Conservation (phyloP, 2,329 filamentous ascomycete species). For the Aspergillus pseudoglaucus region DNA sequence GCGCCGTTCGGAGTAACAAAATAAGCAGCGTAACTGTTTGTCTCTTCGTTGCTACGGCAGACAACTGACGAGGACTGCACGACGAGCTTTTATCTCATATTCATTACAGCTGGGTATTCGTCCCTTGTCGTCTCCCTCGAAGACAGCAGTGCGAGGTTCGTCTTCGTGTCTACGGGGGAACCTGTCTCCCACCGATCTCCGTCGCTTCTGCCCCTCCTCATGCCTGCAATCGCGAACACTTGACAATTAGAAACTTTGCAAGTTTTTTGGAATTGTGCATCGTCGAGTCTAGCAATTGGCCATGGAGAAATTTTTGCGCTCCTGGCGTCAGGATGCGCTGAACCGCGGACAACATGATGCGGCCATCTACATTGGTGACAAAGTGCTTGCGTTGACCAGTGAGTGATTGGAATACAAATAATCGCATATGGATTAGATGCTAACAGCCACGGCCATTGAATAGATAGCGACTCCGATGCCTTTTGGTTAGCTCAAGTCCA, state of each 20-base stretch:
- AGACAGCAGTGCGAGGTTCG: not conserved
- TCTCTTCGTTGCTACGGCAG: not conserved
- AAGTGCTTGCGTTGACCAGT: constrained; percentile 91
- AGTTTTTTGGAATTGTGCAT: too few relatives aligned
- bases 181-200: not conserved
- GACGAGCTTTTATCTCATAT: not conserved
- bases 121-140: not conserved
- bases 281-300: constrained; percentile 1
- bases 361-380: constrained; percentile 95
- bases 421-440: not conserved
- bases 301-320: constrained; percentile 91
- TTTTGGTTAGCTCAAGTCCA: constrained; percentile 99
- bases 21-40: not conserved
- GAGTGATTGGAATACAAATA: constrained; percentile 23
- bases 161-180: not conserved
- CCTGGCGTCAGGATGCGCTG: constrained; percentile 91
- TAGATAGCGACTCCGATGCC: constrained; percentile 87
- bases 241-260: not conserved
- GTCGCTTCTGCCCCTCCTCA: constrained; percentile 1
- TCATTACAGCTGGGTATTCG: too few relatives aligned
- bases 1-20: not conserved
- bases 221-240: not conserved
- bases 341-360: constrained; percentile 96
- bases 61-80: not conserved
- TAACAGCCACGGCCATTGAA: not conserved